These are phyloP conservation scores for Apophysomyces variabilis DNA, from an alignment of 371 early-diverging fungal genomes.

Conservation along the genomic window DNA sequence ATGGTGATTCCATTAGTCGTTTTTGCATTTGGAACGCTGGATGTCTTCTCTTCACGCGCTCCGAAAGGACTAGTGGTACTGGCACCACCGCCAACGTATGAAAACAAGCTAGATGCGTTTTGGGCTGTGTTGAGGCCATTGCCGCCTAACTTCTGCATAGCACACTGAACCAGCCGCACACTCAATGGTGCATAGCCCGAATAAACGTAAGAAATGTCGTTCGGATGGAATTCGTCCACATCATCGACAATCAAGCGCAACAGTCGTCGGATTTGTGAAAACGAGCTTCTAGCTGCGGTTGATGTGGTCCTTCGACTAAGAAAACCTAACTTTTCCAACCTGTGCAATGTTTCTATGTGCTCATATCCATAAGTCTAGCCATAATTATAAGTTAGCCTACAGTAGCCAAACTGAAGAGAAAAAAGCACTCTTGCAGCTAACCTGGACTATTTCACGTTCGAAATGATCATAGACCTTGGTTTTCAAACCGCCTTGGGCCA, in stretches of 20 bases:
- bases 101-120: slow-evolving; percentile 44
- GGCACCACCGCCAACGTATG: slow-evolving; percentile 34
- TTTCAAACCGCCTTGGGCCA: slow-evolving; percentile 82
- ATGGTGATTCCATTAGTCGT: slow-evolving; percentile 7
- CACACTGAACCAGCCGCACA: slow-evolving; percentile 88
- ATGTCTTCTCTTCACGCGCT: slow-evolving; percentile 2
- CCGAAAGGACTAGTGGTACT: slow-evolving; percentile 16
- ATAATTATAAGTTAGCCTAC: neutral
- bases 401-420: neutral
- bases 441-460: slow-evolving; percentile 82
- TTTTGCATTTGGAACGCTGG: neutral
- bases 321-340: slow-evolving; percentile 72
- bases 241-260: slow-evolving; percentile 86
- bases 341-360: slow-evolving; percentile 83
- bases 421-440: slow-evolving; percentile 23
- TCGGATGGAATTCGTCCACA: slow-evolving; percentile 83
- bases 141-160: slow-evolving; percentile 50
- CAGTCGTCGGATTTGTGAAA: slow-evolving; percentile 66
- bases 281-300: slow-evolving; percentile 50
- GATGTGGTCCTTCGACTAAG: slow-evolving; percentile 56
- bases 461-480: slow-evolving; percentile 80
- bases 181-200: slow-evolving; percentile 94
- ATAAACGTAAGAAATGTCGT: slow-evolving; percentile 91
- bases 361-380: slow-evolving; percentile 88
- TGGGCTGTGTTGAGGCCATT: slow-evolving; percentile 22